Conservation (phyloP, 1,139 yeast genomes). For the Wickerhamomyces sp. region DNA sequence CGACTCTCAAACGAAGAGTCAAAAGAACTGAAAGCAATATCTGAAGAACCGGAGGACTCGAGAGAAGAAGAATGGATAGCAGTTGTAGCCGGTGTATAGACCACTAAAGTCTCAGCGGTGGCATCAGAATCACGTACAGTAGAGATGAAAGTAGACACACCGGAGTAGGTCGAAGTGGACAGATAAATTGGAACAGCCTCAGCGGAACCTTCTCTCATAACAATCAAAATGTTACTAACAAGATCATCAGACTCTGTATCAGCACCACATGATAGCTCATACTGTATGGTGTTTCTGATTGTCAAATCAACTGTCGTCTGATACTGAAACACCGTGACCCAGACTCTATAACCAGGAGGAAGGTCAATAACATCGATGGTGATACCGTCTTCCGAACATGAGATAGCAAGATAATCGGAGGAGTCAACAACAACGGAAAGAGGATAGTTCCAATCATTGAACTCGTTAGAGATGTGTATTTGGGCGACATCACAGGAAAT, state of each 20-base stretch:
- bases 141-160: no score
- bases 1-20: no score
- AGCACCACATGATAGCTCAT: background rate
- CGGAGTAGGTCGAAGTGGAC: no score
- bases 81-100: background rate
- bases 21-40: no score
- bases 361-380: slow-evolving; percentile 8
- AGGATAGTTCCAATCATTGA: slow-evolving; percentile 28
- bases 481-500: slow-evolving; percentile 24
- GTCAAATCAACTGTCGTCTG: background rate
- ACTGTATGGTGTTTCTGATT: background rate
- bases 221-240: background rate
- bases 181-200: background rate
- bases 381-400: slow-evolving; percentile 21
- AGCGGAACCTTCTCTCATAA: background rate
- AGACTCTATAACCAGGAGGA: slow-evolving; percentile 7
- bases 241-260: background rate
- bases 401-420: slow-evolving; percentile 15
- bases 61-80: background rate
- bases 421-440: slow-evolving; percentile 21
- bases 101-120: background rate
- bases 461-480: slow-evolving; percentile 19
- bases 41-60: no score
- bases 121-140: no score
- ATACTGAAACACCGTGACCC: background rate